Percentiles rank a stretch among this genome's conserved stretches.
phyloP scores from a whole-genome alignment of 2,329 filamentous ascomycete species.

The Stemphylium lycopersici region DNA sequence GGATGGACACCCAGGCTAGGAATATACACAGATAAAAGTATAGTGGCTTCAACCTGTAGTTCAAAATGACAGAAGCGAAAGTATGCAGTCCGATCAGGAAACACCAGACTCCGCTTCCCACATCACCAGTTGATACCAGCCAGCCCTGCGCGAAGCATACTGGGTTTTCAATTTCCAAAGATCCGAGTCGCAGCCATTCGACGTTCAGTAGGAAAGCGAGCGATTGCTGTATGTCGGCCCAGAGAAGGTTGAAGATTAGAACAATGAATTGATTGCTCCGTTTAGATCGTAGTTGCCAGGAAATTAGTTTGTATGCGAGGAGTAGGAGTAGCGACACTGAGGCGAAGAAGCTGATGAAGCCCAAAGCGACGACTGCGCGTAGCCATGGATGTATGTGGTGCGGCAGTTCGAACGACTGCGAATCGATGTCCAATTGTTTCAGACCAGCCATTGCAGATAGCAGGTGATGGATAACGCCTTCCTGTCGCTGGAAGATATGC shows the following conservation, averaged over 20 bases:
- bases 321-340: conserved; percentile 53
- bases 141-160: conserved; percentile 71
- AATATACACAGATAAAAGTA: conserved; percentile 59
- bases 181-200: conserved; percentile 62
- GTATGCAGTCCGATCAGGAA: conserved; percentile 70
- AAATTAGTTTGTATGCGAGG: conserved; percentile 55
- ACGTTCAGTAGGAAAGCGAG: conserved; percentile 68
- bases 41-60: conserved; percentile 59
- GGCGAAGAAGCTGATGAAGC: conserved; percentile 55
- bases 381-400: conserved; percentile 49
- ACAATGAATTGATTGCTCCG: conserved; percentile 69
- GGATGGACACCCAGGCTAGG: conserved; percentile 64
- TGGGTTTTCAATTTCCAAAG: conserved; percentile 59
- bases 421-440: conserved; percentile 32
- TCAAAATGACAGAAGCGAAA: conserved; percentile 65
- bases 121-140: conserved; percentile 69
- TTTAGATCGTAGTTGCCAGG: conserved; percentile 45
- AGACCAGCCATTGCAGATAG: conserved; percentile 28
- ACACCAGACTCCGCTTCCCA: conserved; percentile 71
- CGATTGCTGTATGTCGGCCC: conserved; percentile 71
- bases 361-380: conserved; percentile 54
- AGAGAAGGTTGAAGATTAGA: conserved; percentile 71
- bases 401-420: conserved; percentile 43
- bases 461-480: neutral
- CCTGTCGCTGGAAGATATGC: conserved; percentile 4